Conservation (phyloP, 2,329 filamentous ascomycete genomes). For the Botryotinia narcissicola region DNA sequence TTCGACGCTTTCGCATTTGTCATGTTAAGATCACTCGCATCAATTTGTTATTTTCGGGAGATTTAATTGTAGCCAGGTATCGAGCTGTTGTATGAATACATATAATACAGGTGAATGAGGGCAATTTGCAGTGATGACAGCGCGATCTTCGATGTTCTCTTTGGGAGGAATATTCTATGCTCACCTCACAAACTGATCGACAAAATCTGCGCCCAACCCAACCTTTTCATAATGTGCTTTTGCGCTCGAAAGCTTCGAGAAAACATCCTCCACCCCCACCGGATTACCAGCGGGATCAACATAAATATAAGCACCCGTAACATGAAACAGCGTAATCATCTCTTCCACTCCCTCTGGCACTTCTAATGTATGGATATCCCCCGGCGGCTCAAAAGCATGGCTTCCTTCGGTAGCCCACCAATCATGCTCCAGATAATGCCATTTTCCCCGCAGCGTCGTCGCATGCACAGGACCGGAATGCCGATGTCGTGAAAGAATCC, state of each 20-base stretch:
- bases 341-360: background rate
- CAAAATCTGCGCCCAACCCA: background rate
- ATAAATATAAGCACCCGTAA: background rate
- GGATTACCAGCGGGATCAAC: background rate
- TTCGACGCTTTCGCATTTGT: background rate
- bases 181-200: background rate
- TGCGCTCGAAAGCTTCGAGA: background rate
- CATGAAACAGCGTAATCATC: background rate
- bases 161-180: background rate
- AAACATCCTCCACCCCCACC: background rate
- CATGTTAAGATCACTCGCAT: background rate
- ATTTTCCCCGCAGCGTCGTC: background rate
- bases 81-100: background rate
- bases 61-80: background rate
- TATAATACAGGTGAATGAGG: background rate
- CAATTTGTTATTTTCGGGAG: background rate
- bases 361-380: background rate
- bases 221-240: background rate
- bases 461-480: background rate
- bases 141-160: background rate
- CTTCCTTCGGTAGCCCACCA: background rate
- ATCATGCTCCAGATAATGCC: background rate
- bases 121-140: background rate
- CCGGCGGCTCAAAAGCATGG: background rate
- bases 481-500: background rate